Base-by-base conservation (phyloP, 1,139 yeast species). In the Candida freyschussii region DNA sequence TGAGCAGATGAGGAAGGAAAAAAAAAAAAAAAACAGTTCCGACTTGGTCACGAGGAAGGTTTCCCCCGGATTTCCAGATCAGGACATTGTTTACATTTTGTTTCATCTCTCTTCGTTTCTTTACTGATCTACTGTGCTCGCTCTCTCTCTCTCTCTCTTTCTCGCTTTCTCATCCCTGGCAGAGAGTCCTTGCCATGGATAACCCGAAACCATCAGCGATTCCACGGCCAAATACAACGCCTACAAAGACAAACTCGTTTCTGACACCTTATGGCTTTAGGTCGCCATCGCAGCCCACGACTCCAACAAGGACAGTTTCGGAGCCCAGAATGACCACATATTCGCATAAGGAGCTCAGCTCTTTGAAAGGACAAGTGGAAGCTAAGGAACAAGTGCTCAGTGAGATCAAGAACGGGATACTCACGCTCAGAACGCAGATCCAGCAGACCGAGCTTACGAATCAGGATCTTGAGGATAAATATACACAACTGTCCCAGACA, bases 401-500 rank as follows among this genome's bases (percentile, higher is more conserved):
- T 21, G 48, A 48, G 16, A 36, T 39, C 37, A 36, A 36, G 24
- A 50, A 55, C 12, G 40, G 49, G 19, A 48, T 59, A 2, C 52
- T 59, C 48, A 60, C 64, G 4, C 37, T 63, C 17, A 59, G 60
- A 33, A 69, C 69, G 5, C 63, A 63, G 31, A 63, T 60, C 28
- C 62, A 63, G 23, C 56, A 61, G 36, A 50, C 54, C 39, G 67
- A 65, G 29, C 43, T 65, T 5, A 67, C 65, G 15, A 60, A 59
- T 27, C 56, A 57, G 24, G 55, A 55, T 13, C 35, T 55, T 11
- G 50, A 45, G 12, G 52, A 48, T 14, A 18, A 21, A 7, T 14
- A 32, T 3, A 13, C 24, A 4, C 13, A 24, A 2, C 13, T 37
- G 14, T n/a, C 32, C 9, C 54, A 56, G 34, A 45, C 52, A 28